Evolutionary conservation across 257 asterid species (phyloP).

Genomic region (Plantago ovata): DNA sequence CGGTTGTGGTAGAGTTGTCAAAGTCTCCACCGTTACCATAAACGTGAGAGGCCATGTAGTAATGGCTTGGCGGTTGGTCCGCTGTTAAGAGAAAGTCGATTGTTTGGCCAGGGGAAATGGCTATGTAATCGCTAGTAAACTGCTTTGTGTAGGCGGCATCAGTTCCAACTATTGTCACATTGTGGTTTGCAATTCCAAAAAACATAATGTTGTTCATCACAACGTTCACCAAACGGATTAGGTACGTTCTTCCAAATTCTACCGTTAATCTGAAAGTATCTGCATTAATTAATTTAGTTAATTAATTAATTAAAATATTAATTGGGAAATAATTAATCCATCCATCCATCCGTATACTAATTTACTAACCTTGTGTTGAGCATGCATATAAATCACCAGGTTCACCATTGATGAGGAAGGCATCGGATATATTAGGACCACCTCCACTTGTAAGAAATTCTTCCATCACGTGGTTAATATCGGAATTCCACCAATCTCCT

Average conservation of each 20-base stretch:
- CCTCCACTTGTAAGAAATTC: slow-evolving; percentile 35
- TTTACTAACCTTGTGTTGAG: slow-evolving; percentile 34
- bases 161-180: slow-evolving; percentile 47
- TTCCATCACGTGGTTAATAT: slow-evolving; percentile 35
- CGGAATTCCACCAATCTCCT: slow-evolving; percentile 47
- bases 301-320: no score
- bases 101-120: slow-evolving; percentile 63
- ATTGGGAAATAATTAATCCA: no score
- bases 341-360: not conserved
- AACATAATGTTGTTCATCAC: slow-evolving; percentile 62
- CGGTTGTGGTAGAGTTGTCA: slow-evolving; percentile 43
- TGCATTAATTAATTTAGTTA: slow-evolving; percentile 10
- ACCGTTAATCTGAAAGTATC: slow-evolving; percentile 43
- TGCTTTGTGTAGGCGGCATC: slow-evolving; percentile 55
- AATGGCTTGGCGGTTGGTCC: slow-evolving; percentile 39
- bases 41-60: slow-evolving; percentile 54
- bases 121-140: slow-evolving; percentile 25
- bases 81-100: slow-evolving; percentile 50
- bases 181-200: slow-evolving; percentile 47
- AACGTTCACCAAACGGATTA: slow-evolving; percentile 47
- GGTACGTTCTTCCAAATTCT: slow-evolving; percentile 43
- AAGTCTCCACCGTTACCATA: slow-evolving; percentile 17
- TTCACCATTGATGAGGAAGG: slow-evolving; percentile 55
- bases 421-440: slow-evolving; percentile 36
- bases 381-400: slow-evolving; percentile 50